These are phyloP conservation scores for Colletotrichum sp. DNA, from an alignment of 2,329 filamentous ascomycete species.

Conservation along the genomic window DNA sequence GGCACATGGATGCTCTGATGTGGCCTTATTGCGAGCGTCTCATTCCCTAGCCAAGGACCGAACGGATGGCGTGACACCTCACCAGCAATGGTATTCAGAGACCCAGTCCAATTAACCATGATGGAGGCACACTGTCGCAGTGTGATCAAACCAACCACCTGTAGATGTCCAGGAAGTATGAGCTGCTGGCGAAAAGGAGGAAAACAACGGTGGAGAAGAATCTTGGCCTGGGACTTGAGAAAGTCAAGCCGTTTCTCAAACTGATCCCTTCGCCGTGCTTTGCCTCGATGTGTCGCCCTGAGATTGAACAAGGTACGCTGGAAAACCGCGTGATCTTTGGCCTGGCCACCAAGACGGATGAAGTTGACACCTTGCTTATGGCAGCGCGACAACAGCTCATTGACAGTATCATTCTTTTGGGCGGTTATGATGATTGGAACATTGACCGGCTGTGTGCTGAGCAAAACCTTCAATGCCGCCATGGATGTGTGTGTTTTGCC, in stretches of 20 bases:
- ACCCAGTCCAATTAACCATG: neutral
- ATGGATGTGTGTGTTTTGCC: conserved; percentile 85
- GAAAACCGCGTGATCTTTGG: conserved; percentile 69
- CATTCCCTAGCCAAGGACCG: neutral
- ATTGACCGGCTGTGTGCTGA: conserved; percentile 62
- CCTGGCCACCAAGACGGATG: conserved; percentile 68
- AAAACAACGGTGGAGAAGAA: neutral
- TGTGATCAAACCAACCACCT: neutral
- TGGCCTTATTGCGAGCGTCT: neutral
- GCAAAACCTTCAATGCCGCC: conserved; percentile 68
- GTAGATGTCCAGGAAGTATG: neutral
- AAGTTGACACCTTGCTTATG: conserved; percentile 60
- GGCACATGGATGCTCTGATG: neutral
- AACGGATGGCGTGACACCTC: neutral
- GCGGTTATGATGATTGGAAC: conserved; percentile 80
- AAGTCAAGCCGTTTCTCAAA: neutral
- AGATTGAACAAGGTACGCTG: conserved; percentile 71
- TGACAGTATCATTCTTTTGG: conserved; percentile 90
- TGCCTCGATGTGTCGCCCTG: conserved; percentile 33
- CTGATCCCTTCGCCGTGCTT: neutral
- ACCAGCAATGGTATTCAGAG: neutral
- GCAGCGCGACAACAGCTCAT: conserved; percentile 76
- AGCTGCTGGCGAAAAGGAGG: neutral
- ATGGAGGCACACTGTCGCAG: conserved; percentile 15
- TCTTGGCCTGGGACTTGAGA: neutral